Evolutionary conservation across 768 basidiomycete genomes (phyloP).

Genomic region (Flagelloscypha sp.): DNA sequence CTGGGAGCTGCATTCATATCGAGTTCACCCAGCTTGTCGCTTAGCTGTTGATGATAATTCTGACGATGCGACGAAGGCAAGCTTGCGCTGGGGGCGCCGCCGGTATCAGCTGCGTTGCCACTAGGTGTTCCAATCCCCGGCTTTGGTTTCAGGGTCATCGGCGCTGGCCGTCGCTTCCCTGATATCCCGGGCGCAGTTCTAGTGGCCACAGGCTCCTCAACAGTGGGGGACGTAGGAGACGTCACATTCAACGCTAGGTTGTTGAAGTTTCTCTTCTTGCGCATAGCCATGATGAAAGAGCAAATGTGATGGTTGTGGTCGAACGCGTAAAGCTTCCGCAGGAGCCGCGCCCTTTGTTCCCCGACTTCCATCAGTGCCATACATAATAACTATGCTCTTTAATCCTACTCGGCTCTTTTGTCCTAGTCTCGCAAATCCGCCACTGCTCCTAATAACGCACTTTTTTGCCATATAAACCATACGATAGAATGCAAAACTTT

Average conservation of each 20-base stretch:
- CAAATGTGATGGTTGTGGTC: too few species aligned
- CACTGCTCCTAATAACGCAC: too few species aligned
- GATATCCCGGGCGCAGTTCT: conserved; percentile 40
- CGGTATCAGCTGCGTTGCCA: conserved; percentile 21
- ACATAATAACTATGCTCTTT: too few species aligned
- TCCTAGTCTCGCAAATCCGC: too few species aligned
- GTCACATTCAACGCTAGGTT: conserved; percentile 65
- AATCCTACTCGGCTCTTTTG: too few species aligned
- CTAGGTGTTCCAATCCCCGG: conserved; percentile 29
- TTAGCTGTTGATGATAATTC: conserved; percentile 72
- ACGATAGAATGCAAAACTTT: too few species aligned
- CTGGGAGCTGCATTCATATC: conserved; percentile 80
- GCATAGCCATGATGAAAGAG: conserved; percentile 44
- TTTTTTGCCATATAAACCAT: too few species aligned
- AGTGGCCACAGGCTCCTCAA: conserved; percentile 37
- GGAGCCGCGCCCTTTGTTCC: too few species aligned
- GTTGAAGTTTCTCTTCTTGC: conserved; percentile 92
- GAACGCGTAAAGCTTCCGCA: too few species aligned
- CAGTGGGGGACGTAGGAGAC: conserved; percentile 28
- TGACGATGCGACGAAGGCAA: conserved; percentile 48
- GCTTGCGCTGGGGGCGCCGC: conserved; percentile 29
- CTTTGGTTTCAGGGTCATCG: conserved; percentile 62
- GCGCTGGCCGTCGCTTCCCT: conserved; percentile 69
- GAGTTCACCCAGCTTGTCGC: conserved; percentile 77
- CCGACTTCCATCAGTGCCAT: too few species aligned